phyloP scores from a whole-genome alignment of 306 rosid genomes.

The Corylus avellana region DNA sequence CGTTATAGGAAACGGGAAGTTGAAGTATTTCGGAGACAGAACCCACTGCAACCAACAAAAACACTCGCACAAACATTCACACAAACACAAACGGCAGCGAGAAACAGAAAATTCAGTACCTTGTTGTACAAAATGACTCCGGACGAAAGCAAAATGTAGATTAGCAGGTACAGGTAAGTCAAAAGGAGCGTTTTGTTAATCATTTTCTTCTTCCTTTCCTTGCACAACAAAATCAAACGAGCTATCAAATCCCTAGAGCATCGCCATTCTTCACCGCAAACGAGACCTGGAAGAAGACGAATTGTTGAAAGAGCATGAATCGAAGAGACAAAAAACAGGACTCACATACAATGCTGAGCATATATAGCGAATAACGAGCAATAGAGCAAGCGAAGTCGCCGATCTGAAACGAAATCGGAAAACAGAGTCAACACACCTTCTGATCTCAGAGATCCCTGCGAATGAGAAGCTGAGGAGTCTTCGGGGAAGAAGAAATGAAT shows the following conservation, averaged over 20 bases:
- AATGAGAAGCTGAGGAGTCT: too few relatives aligned
- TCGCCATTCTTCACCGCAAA: not conserved
- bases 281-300: not conserved
- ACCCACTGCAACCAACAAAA: conserved; percentile 73
- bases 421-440: too few relatives aligned
- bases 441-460: too few relatives aligned
- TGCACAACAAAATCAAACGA: not conserved
- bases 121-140: conserved; percentile 94
- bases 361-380: not conserved
- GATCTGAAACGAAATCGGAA: not conserved
- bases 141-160: conserved; percentile 84
- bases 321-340: too few relatives aligned
- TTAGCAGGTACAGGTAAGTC: conserved; percentile 79
- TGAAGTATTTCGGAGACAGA: conserved; percentile 86
- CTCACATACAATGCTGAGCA: too few relatives aligned
- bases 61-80: not conserved
- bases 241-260: not conserved
- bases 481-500: too few relatives aligned
- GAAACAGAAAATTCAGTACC: conserved; percentile 38
- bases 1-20: conserved; percentile 88
- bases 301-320: too few relatives aligned
- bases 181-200: conserved; percentile 73
- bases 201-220: conserved; percentile 33
- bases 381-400: not conserved
- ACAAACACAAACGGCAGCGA: not conserved